Base-by-base conservation (phyloP, 2,329 filamentous ascomycete genomes). In the Phaeoacremonium minimum region DNA sequence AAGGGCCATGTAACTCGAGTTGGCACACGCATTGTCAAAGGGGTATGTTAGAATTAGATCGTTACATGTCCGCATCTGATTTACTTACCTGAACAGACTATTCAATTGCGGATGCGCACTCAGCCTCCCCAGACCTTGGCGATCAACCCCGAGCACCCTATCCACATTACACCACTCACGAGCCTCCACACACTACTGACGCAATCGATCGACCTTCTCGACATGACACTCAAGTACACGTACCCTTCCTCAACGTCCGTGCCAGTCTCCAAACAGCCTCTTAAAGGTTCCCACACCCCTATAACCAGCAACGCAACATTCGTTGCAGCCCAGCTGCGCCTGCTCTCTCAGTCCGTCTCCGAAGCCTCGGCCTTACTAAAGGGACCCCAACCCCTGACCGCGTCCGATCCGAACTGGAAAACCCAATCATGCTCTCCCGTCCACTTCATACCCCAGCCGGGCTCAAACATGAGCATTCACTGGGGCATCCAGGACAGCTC, bases 1-100 rank as follows among this genome's bases (percentile, higher is more conserved):
- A 98, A 98, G 61, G 93, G 93, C 14, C 87, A 88, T 50, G 79
- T 97, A 42, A 97, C 91, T 2, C 80, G 93, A 36, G 80, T 95
- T 22, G 93, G 93, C 28, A 87, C 87, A n/a, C 80, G 85, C 35
- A 84, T 98, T 45, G 84, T 95, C 45, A 95, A 95, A 59, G 91
- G 89, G 47, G 87, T 90, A 70, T 50, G 82, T 73, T n/a, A n/a
- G n/a, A n/a, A n/a, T n/a, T n/a, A n/a, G n/a, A n/a, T n/a, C n/a
- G n/a, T n/a, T n/a, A n/a, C n/a, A n/a, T n/a, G n/a, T n/a, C n/a
- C n/a, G n/a, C n/a, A n/a, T 35, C 30, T 38, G 32, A 2, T n/a
- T n/a, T n/a, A n/a, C n/a, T n/a, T n/a, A n/a, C n/a, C n/a, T n/a
- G n/a, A n/a, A 17, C 49, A 87, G 84, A 83, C 85, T 43, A 75